A percentile compares a stretch with the other conserved stretches of the same genome.
phyloP scores from a whole-genome alignment of 2,329 filamentous ascomycete species.

The Alternaria dauci region DNA sequence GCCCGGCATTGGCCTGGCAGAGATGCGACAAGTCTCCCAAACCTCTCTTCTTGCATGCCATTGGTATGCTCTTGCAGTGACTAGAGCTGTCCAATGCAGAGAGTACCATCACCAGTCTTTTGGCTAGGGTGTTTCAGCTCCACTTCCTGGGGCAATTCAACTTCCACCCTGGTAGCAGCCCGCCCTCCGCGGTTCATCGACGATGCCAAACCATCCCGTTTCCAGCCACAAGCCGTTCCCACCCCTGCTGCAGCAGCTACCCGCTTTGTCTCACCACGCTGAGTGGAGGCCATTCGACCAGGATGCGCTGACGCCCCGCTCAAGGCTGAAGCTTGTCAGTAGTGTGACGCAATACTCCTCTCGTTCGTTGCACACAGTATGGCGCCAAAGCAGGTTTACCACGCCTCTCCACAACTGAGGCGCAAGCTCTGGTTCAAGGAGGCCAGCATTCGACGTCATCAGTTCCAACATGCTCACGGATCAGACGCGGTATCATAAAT shows the following conservation, averaged over 20 bases:
- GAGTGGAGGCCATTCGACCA: conserved; percentile 34
- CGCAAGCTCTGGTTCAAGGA: conserved; percentile 44
- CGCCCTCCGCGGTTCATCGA: conserved; percentile 37
- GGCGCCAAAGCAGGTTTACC: conserved; percentile 52
- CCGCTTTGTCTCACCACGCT: conserved; percentile 39
- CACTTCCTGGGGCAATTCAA: conserved; percentile 24
- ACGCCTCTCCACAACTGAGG: conserved; percentile 36
- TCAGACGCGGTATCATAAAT: conserved; percentile 43
- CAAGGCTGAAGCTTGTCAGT: conserved; percentile 29
- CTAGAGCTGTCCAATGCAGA: neutral
- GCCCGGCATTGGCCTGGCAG: neutral
- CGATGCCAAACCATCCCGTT: conserved; percentile 39
- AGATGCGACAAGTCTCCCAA: neutral
- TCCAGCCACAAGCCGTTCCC: conserved; percentile 40
- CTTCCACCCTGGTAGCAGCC: conserved; percentile 32
- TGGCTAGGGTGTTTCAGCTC: conserved; percentile 21
- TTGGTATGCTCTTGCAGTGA: neutral
- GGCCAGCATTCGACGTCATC: conserved; percentile 47
- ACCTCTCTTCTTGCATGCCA: neutral
- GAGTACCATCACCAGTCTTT: neutral
- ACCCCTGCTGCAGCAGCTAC: conserved; percentile 29
- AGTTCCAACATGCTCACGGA: conserved; percentile 25
- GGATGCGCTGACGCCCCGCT: conserved; percentile 45
- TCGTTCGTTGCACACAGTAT: conserved; percentile 38
- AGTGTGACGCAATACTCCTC: conserved; percentile 48